phyloP scores from a whole-genome alignment of 768 basidiomycete genomes.

The Amanita inopinata region DNA sequence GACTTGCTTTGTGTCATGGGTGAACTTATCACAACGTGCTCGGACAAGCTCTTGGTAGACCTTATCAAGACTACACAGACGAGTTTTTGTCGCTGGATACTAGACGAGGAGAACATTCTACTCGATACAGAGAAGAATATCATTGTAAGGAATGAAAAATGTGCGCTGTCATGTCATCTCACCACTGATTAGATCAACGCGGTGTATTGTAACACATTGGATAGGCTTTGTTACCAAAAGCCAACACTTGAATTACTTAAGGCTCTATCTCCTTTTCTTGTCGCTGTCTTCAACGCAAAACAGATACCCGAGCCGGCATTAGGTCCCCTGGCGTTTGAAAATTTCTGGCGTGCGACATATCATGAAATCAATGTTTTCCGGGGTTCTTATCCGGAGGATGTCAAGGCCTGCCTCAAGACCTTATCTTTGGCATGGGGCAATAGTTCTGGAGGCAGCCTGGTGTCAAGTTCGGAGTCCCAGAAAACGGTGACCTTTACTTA shows the following conservation, averaged over 20 bases:
- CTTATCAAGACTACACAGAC: conserved; percentile 28
- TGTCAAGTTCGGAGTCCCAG: neutral
- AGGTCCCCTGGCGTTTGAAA: conserved; percentile 43
- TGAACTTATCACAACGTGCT: conserved; percentile 20
- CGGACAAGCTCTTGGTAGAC: conserved; percentile 20
- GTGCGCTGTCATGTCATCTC: neutral
- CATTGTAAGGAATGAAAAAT: conserved; percentile 28
- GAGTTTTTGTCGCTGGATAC: conserved; percentile 42
- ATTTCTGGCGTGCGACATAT: conserved; percentile 52
- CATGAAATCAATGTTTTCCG: conserved; percentile 29
- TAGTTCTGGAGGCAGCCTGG: neutral
- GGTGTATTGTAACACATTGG: conserved; percentile 37
- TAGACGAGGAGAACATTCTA: conserved; percentile 32
- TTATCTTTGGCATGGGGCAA: conserved; percentile 28
- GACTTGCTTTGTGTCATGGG: conserved; percentile 23
- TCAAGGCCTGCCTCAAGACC: conserved; percentile 35
- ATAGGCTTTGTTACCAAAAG: conserved; percentile 26
- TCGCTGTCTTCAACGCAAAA: conserved; percentile 34
- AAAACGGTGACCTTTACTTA: neutral
- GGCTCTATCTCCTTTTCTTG: conserved; percentile 34
- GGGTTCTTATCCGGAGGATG: conserved; percentile 27
- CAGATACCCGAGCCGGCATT: conserved; percentile 35
- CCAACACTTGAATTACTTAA: conserved; percentile 32
- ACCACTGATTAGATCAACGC: conserved; percentile 19
- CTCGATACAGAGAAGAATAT: conserved; percentile 34